phyloP scores from a whole-genome alignment of 495 filamentous ascomycete species.

The Aspergillus steynii region DNA sequence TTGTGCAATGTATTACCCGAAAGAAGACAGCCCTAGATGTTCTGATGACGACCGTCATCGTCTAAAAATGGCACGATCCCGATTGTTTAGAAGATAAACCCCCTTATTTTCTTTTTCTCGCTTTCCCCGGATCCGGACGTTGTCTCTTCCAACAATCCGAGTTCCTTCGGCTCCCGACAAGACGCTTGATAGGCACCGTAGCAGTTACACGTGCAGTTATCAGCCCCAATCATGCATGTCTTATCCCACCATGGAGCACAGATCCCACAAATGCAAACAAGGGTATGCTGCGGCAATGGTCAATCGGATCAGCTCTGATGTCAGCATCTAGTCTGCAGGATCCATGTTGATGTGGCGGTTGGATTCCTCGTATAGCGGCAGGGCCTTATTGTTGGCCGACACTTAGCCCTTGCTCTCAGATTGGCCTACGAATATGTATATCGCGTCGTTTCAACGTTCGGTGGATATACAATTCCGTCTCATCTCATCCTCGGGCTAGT shows the following conservation, averaged over 20 bases:
- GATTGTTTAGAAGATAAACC: not conserved
- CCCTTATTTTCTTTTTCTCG: not conserved
- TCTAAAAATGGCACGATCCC: not conserved
- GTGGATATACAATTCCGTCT: not conserved
- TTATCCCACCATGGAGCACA: too few species aligned
- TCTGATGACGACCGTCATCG: not conserved
- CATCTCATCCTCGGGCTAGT: not conserved
- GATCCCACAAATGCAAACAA: too few species aligned
- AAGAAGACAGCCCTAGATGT: not conserved
- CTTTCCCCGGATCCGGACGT: too few species aligned
- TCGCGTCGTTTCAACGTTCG: not conserved
- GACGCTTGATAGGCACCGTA: too few species aligned
- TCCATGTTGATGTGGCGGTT: not conserved
- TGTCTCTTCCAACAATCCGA: too few species aligned
- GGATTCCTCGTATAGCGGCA: not conserved
- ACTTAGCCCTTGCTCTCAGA: not conserved
- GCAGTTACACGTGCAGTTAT: too few species aligned
- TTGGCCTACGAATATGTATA: too few species aligned
- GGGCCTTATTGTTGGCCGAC: not conserved
- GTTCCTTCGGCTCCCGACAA: too few species aligned
- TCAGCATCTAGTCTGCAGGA: not conserved
- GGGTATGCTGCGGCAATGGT: not conserved
- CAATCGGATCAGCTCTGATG: not conserved
- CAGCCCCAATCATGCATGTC: too few species aligned
- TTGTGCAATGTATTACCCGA: not conserved